Base-by-base conservation (phyloP, 164 flowering plant genomes). In the Cinnamomum micranthum region DNA sequence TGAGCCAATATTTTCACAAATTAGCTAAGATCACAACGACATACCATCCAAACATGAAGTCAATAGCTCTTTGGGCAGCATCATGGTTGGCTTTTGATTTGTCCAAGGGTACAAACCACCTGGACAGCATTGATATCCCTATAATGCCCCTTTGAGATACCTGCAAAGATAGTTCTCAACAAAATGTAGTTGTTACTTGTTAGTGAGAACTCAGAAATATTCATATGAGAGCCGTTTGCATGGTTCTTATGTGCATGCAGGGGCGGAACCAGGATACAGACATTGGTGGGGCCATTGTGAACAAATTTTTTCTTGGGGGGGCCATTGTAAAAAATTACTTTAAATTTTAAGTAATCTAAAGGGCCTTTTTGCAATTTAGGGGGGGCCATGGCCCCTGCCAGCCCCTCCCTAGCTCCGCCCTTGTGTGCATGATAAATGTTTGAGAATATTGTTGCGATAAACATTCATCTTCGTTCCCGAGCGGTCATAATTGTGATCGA, bases 101-200 rank as follows among this genome's bases (percentile, higher is more conserved):
- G 1, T 86, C 77, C 1, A 28, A 67, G 0, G 97, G 91, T 20
- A 82, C 73, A 7, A 77, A 22, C 95, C 94, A 91, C 1, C 23
- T 60, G 1, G 80, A 24, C 15, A 77, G 80, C 3, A 87, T 41
- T 4, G 89, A 76, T 35, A 91, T 87, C 4, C 97, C 97, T 23
- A 92, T 89, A 47, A 72, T 52, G 2, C 97, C 95, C 74, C 79
- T 82, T 71, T 92, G 95, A 28, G 77, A 64, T 50, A 41, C 79
- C 97, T 92, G 81, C 77, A 50, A 63, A 1, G 27, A 64, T 22
- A 10, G 25, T 23, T 64, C 64, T 19, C 63, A 15, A 58, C 7
- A 15, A 58, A 17, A 20, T 58, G 19, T 58, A 4, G 22, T 15
- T 3, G 20, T 20, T 58, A 3, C 3, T 14, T 15, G 20, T 20